phyloP scores from a whole-genome alignment of 495 filamentous ascomycete species.

The Cryomyces minteri region DNA sequence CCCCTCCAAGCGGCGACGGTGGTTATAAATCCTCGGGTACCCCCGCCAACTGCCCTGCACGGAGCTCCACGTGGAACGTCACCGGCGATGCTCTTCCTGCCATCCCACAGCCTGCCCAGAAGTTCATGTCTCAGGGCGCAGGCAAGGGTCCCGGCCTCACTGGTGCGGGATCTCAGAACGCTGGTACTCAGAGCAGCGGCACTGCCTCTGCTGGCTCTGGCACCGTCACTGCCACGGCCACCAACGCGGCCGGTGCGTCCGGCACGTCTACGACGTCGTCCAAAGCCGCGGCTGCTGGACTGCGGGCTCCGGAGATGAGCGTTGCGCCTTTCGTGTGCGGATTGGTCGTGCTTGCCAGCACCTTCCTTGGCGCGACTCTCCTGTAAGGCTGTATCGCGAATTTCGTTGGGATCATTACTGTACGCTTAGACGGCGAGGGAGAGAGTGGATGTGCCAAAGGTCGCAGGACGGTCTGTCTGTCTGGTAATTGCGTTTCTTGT shows the following conservation, averaged over 20 bases:
- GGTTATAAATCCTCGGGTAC: conserved; percentile 52
- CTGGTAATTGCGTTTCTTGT: too few species aligned
- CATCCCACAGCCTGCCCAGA: conserved; percentile 47
- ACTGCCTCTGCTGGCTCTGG: conserved; percentile 48
- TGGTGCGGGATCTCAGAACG: conserved; percentile 54
- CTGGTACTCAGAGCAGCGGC: conserved; percentile 38
- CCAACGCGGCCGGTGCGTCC: conserved; percentile 9
- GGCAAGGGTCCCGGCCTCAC: conserved; percentile 52
- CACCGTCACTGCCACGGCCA: conserved; percentile 24
- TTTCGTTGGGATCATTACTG: too few species aligned
- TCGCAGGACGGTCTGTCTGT: too few species aligned
- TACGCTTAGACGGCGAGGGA: too few species aligned
- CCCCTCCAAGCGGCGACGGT: conserved; percentile 54
- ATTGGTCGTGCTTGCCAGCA: conserved; percentile 24
- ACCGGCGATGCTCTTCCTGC: conserved; percentile 45
- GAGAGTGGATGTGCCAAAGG: too few species aligned
- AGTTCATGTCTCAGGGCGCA: conserved; percentile 57
- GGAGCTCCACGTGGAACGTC: conserved; percentile 59
- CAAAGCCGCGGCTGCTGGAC: conserved; percentile 25
- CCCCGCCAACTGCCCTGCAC: conserved; percentile 47
- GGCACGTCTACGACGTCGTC: conserved; percentile 13
- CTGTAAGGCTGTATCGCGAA: conserved; percentile 18
- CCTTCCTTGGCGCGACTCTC: conserved; percentile 44
- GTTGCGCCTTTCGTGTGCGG: conserved; percentile 14
- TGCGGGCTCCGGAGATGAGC: not conserved